Conservation (phyloP, 208 protist species). For the Leishmania mexicana region DNA sequence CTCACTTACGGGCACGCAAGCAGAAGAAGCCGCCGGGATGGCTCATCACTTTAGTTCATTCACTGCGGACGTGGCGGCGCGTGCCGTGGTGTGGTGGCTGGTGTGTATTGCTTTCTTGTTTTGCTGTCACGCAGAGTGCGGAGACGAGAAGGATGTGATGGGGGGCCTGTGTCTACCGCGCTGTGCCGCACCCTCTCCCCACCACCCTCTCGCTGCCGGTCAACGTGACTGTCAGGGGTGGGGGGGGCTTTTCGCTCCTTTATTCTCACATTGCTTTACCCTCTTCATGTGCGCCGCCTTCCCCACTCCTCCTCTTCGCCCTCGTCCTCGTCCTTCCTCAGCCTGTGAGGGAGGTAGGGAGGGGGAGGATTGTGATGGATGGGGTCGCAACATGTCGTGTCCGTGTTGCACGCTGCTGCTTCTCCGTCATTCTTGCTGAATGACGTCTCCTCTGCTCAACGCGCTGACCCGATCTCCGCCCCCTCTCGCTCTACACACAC, state of each 20-base stretch:
- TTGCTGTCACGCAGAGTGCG: not conserved
- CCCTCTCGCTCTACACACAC: not conserved
- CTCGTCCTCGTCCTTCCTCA: not conserved
- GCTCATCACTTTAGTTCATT: not conserved
- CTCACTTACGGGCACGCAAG: not conserved
- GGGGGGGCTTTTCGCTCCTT: not conserved
- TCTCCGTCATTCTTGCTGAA: not conserved
- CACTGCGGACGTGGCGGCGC: not conserved
- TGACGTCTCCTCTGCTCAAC: not conserved
- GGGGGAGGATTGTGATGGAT: not conserved
- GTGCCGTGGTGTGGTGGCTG: not conserved
- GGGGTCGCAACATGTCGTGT: not conserved
- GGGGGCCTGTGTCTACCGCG: not conserved
- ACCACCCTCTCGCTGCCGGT: not conserved
- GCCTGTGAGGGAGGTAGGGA: not conserved
- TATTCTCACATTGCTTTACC: not conserved
- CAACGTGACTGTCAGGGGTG: not conserved
- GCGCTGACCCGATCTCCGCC: not conserved
- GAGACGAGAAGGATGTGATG: not conserved
- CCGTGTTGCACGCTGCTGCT: not conserved
- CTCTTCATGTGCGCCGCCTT: not conserved
- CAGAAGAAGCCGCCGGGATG: not conserved
- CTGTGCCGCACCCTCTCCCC: not conserved
- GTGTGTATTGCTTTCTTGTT: not conserved
- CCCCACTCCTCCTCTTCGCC: not conserved